Percentiles rank a stretch among this genome's conserved stretches.
Conservation (phyloP, 441 rosid genomes). For the Arabidopsis hybrid region DNA sequence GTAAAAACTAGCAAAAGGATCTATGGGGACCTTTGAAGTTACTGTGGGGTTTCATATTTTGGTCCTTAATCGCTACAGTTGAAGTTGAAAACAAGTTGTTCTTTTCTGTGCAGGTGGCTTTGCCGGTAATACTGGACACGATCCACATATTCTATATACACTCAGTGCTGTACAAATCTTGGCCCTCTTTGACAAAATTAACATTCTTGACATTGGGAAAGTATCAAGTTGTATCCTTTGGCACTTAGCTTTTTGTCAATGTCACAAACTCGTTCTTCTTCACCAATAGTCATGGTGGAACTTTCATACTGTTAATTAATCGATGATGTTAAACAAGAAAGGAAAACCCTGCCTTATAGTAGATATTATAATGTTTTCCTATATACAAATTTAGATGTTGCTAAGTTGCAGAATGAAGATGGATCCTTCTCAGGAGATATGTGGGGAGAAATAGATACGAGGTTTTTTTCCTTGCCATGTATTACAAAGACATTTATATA, state of each 20-base stretch:
- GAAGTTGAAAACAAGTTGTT: constrained; percentile 1
- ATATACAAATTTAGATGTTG: constrained; percentile 61
- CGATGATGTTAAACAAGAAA: not conserved
- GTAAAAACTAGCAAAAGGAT: constrained; percentile 8
- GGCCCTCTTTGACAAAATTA: constrained; percentile 79
- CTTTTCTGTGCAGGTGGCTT: constrained; percentile 74
- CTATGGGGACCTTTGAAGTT: constrained; percentile 15
- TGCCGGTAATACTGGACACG: constrained; percentile 90
- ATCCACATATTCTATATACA: constrained; percentile 83
- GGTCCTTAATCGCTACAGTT: not conserved
- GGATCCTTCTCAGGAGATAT: constrained; percentile 93
- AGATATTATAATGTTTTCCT: constrained; percentile 47
- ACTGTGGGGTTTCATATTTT: not conserved
- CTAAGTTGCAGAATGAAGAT: constrained; percentile 80
- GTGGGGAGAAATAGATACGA: constrained; percentile 94
- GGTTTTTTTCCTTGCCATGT: constrained; percentile 48
- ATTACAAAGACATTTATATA: constrained; percentile 2
- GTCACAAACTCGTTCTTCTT: constrained; percentile 14
- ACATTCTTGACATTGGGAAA: constrained; percentile 67
- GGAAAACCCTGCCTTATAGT: not conserved
- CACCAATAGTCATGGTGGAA: not conserved
- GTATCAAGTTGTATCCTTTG: constrained; percentile 84
- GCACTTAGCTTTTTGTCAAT: constrained; percentile 23
- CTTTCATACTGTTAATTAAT: not conserved
- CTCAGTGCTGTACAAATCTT: constrained; percentile 91